Evolutionary conservation across 176 grass and related monocot genomes (phyloP), one percentile per base, ranked within the genome.

Genomic region (Lolium perenne): DNA sequence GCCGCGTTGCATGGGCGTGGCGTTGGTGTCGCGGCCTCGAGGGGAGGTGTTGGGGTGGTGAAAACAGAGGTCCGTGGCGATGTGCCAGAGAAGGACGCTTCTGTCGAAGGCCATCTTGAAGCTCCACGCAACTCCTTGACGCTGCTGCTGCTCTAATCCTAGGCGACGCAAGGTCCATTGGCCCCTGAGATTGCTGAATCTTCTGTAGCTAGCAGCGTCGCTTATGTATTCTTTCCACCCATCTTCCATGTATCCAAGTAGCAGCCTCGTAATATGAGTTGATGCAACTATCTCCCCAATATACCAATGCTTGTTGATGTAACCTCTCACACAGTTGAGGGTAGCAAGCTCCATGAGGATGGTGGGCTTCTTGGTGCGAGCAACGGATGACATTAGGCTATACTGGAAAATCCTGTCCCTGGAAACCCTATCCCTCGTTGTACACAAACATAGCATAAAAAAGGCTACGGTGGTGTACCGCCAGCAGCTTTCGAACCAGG

Each of bases 71-170:
- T 23, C 29, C 1, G 82, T 76, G 71, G 81, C 81, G 0, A 83
- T 7, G 38, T 83, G 81, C 81, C 67, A 60, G 21, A 83, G 0
- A 9, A 83, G 38, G 53, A 83, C 81, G 5, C 68, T 46, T 16
- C 8, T 1, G 41, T 80, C 59, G 14, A 80, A 80, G 0, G 41
- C 12, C 57, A 6, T 0, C 0, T 2, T 6, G 13, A 45, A n/a
- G 38, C 38, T 71, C 38, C 38, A 48, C 46, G 46, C 46, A 48
- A 48, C 6, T 48, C 10, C 8, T 48, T 48, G 46, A 48, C 46
- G 46, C 46, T 48, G 46, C 8, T 48, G 46, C 46, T 48, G 8
- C 46, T 48, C 46, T 4, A 48, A 48, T 10, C 46, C 46, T 48
- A 48, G 46, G 46, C 46, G 46, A 48, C 10, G 8, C 46, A 48